phyloP scores from a whole-genome alignment of 208 protist genomes.

The Trichomonas gallinae region DNA sequence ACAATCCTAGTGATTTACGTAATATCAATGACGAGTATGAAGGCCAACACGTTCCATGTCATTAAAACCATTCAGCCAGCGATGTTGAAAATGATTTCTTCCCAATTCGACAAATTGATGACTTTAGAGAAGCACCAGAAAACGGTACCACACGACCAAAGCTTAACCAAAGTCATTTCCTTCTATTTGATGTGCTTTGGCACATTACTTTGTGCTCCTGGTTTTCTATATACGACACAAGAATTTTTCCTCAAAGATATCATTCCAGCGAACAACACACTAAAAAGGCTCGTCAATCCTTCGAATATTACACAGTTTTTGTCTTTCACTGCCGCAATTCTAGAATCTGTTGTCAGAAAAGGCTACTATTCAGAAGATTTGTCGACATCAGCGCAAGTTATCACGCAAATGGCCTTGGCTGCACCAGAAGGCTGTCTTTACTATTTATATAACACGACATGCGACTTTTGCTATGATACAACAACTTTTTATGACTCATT shows the following conservation, averaged over 20 bases:
- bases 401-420: not conserved
- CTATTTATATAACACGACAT: not conserved
- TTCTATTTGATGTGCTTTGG: not conserved
- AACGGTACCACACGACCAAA: not conserved
- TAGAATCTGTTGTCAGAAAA: not conserved
- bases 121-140: not conserved
- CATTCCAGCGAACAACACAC: not conserved
- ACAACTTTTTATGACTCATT: not conserved
- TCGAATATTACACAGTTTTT: not conserved
- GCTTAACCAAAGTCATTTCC: not conserved
- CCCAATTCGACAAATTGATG: not conserved
- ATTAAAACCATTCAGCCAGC: not conserved
- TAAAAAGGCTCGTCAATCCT: not conserved
- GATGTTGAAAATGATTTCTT: not conserved
- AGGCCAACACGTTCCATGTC: not conserved
- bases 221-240: not conserved
- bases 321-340: not conserved
- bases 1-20: no score
- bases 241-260: not conserved
- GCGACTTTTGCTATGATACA: not conserved
- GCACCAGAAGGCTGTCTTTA: not conserved
- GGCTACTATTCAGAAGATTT: not conserved
- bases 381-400: not conserved
- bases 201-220: not conserved
- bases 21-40: not conserved